phyloP scores from a whole-genome alignment of 2,329 filamentous ascomycete species.

The Botrytis cinerea region DNA sequence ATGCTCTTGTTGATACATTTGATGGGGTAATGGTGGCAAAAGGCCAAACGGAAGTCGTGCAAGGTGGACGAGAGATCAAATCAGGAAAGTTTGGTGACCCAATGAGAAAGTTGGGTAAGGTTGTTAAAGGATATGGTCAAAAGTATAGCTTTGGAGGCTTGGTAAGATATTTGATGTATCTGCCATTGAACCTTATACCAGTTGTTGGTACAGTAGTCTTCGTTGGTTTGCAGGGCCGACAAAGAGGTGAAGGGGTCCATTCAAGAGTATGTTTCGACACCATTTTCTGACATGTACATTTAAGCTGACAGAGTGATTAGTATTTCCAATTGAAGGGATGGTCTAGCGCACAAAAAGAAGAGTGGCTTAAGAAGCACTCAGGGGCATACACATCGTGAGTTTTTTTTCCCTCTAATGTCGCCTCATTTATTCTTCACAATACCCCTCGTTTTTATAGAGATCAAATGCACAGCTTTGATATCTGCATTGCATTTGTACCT shows the following conservation, averaged over 20 bases:
- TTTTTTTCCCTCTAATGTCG: not conserved
- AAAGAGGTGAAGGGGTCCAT: conserved; percentile 47
- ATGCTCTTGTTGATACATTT: conserved; percentile 85
- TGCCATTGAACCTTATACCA: conserved; percentile 91
- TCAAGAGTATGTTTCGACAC: conserved; percentile 50
- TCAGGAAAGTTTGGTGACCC: conserved; percentile 53
- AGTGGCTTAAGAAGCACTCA: conserved; percentile 69
- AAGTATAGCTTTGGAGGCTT: conserved; percentile 63
- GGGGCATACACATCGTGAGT: conserved; percentile 80
- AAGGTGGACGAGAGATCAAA: conserved; percentile 73
- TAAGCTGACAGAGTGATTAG: conserved; percentile 47
- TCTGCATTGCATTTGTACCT: conserved; percentile 15
- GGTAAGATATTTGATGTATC: conserved; percentile 67
- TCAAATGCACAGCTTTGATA: not conserved
- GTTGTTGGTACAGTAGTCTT: conserved; percentile 83
- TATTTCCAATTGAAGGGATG: conserved; percentile 94
- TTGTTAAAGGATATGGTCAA: conserved; percentile 58
- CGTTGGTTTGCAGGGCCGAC: conserved; percentile 69
- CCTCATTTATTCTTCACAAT: not conserved
- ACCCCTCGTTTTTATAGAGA: not conserved
- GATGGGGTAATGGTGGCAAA: conserved; percentile 67
- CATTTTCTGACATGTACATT: not conserved
- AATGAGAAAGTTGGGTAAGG: conserved; percentile 56
- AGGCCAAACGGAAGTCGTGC: conserved; percentile 62
- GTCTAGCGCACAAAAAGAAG: conserved; percentile 62